Conservation (phyloP, 2,329 filamentous ascomycete genomes). For the Colletotrichum paranaense region DNA sequence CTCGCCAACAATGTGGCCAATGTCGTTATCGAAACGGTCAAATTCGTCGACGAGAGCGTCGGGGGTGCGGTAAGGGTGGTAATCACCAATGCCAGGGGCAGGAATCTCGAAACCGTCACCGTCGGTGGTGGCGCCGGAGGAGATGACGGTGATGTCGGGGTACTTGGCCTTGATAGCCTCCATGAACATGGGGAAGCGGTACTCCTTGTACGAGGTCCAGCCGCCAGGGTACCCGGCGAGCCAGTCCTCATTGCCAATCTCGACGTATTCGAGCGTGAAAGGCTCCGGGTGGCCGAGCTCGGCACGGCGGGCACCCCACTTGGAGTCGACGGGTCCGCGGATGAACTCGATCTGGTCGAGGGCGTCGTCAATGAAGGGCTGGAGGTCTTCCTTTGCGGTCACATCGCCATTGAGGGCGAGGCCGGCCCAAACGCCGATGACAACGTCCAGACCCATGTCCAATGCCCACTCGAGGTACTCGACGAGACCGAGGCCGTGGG, state of each 20-base stretch:
- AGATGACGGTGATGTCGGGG: conserved; percentile 67
- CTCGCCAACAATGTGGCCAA: conserved; percentile 57
- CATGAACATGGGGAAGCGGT: conserved; percentile 69
- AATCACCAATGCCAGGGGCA: conserved; percentile 56
- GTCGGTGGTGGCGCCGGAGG: conserved; percentile 59
- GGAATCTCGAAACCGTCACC: conserved; percentile 57
- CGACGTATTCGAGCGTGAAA: conserved; percentile 70
- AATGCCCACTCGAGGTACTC: conserved; percentile 72
- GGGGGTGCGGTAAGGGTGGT: conserved; percentile 63
- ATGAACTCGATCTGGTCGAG: conserved; percentile 74
- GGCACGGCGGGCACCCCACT: conserved; percentile 68
- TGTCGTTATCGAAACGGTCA: conserved; percentile 63
- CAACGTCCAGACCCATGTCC: conserved; percentile 68
- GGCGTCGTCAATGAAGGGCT: conserved; percentile 68
- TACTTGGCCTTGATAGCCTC: conserved; percentile 67
- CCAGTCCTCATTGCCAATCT: conserved; percentile 77
- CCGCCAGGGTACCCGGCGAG: conserved; percentile 60
- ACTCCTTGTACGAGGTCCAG: conserved; percentile 61
- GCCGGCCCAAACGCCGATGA: conserved; percentile 69
- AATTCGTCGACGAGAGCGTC: conserved; percentile 62
- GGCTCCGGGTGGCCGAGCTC: conserved; percentile 71
- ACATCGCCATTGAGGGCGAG: conserved; percentile 65
- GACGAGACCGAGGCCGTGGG: conserved; percentile 69
- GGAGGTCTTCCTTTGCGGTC: conserved; percentile 62
- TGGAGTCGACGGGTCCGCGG: conserved; percentile 61